These are phyloP conservation scores for Rubroboletus satanas DNA, from an alignment of 768 basidiomycete species.

Conservation along the genomic window DNA sequence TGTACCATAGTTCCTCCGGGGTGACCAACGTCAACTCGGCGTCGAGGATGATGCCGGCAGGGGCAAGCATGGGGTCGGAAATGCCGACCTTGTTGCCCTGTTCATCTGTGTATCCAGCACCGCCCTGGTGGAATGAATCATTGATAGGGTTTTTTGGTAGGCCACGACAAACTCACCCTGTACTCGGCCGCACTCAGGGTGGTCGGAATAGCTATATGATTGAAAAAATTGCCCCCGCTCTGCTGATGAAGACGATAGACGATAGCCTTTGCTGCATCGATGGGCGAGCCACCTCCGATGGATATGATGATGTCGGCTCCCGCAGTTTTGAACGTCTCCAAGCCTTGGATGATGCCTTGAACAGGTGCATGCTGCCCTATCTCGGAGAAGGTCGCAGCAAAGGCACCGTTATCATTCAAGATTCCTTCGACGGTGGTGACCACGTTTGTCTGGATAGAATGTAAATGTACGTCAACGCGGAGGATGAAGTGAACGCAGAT, in stretches of 20 bases:
- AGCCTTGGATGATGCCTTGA: constrained; percentile 56
- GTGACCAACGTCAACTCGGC: constrained; percentile 70
- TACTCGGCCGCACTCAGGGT: constrained; percentile 80
- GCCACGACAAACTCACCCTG: constrained; percentile 39
- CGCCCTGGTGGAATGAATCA: constrained; percentile 38
- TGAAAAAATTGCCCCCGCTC: constrained; percentile 46
- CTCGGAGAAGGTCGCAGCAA: constrained; percentile 64
- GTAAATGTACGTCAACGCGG: constrained; percentile 11
- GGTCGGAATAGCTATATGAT: constrained; percentile 78
- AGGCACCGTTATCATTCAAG: constrained; percentile 54
- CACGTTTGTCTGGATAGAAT: constrained; percentile 23
- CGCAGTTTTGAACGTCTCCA: constrained; percentile 50
- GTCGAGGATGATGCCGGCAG: constrained; percentile 73
- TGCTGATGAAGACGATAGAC: constrained; percentile 59
- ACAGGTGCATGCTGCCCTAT: constrained; percentile 74
- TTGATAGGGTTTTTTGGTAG: not conserved
- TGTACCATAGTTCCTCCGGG: constrained; percentile 69
- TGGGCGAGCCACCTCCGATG: constrained; percentile 76
- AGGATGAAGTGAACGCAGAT: not conserved
- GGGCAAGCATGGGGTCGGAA: constrained; percentile 53
- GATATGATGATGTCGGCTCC: constrained; percentile 67
- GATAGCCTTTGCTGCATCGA: constrained; percentile 76
- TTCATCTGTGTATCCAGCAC: constrained; percentile 70
- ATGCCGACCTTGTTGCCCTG: constrained; percentile 60
- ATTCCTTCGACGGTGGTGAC: constrained; percentile 34